Percentiles rank a stretch among this genome's conserved stretches.
Conservation (phyloP, 225 moss, liverwort and hornwort species). For the Ulota crispa region DNA sequence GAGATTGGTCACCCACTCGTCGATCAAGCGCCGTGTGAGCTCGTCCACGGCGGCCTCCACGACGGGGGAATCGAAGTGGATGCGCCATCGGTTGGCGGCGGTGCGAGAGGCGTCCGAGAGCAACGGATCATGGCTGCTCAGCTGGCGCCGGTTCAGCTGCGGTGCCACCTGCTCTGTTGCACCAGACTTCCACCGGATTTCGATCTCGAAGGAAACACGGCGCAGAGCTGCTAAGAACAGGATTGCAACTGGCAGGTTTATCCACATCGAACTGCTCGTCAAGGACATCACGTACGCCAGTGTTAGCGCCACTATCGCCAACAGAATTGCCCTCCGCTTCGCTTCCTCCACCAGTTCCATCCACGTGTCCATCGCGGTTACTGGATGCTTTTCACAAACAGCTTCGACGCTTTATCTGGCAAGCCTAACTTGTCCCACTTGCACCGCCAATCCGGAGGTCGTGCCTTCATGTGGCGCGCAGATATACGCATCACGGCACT, state of each 20-base stretch:
- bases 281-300: conserved; percentile 84
- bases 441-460: conserved; percentile 44
- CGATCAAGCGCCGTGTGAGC: conserved; percentile 64
- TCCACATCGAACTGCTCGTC: conserved; percentile 84
- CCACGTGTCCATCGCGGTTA: conserved; percentile 61
- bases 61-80: conserved; percentile 65
- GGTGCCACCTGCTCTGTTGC: conserved; percentile 10
- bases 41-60: conserved; percentile 87
- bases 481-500: conserved; percentile 41
- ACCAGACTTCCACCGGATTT: conserved; percentile 73
- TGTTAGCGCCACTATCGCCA: conserved; percentile 56
- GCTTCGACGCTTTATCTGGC: conserved; percentile 18
- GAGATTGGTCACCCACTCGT: conserved; percentile 82
- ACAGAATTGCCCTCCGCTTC: conserved; percentile 72
- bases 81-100: conserved; percentile 61
- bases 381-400: not conserved
- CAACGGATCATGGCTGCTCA: conserved; percentile 43
- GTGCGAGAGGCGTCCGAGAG: conserved; percentile 34
- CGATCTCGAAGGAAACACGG: conserved; percentile 66
- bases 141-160: conserved; percentile 44
- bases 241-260: conserved; percentile 76
- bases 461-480: conserved; percentile 34
- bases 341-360: conserved; percentile 76
- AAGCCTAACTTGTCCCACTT: conserved; percentile 21
- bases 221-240: conserved; percentile 69